Base-by-base conservation (phyloP, 1,284 basidiomycete genomes). In the Singerocomus inundabilis region DNA sequence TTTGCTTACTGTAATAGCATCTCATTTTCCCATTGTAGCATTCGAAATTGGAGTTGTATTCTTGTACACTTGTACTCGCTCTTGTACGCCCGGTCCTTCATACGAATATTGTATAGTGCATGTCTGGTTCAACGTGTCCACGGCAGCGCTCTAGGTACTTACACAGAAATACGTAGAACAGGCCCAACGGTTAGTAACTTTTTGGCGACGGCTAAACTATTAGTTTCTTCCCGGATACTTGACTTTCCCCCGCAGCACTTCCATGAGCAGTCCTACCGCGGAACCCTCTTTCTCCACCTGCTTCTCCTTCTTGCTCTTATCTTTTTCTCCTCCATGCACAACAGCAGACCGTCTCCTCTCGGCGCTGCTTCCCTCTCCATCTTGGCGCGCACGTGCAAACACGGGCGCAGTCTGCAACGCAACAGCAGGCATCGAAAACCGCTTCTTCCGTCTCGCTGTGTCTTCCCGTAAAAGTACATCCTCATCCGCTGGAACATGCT, bases 331-430 rank as follows among this genome's bases (percentile, higher is more conserved):
- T 25, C 45, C 61, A 0, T 52, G 51, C 8, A 53, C n/a, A 2
- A 53, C 33, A 18, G 49, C 47, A 40, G 64, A 61, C 32, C 63
- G 54, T 54, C 53, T 54, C 58, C 52, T 48, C 48, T 56, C 56
- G 10, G 48, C 26, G 12, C 10, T 50, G 13, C 42, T 50, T 16
- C 47, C 48, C 18, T 65, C 51, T 26, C 24, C 11, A 21, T 55
- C 50, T 35, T 54, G 52, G 4, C 64, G 55, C 1, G 79, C 77
- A 13, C 79, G 75, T 21, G 84, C 76, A 38, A 82, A 85, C 9
- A 90, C 86, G n/a, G 78, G 79, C 30, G 80, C 81, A 32, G 82
- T 81, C 57, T 89, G 85, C 62, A 90, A 56, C 32, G 83, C 85
- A 33, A 90, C 73, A 11, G 85, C 85, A 46, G 87, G 86, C 50